A percentile compares a stretch with the other conserved stretches of the same genome.
phyloP scores from a whole-genome alignment of 352 stramenopile species.

The Aphanomyces invadans region DNA sequence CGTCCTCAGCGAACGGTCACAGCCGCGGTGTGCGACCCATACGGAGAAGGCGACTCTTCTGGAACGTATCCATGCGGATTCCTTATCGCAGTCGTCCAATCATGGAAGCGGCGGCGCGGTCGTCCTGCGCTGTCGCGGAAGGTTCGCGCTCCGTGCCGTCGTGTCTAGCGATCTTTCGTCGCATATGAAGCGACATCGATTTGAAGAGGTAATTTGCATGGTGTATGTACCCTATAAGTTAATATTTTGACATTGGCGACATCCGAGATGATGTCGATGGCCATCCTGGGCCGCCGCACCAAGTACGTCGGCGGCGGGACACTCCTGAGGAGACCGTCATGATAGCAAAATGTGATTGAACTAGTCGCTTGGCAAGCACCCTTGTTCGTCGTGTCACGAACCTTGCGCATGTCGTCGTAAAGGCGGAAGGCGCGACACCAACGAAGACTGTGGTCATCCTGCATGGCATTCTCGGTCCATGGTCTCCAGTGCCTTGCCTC shows the following conservation, averaged over 20 bases:
- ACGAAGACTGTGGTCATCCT: constrained; percentile 71
- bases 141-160: background rate
- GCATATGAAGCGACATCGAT: background rate
- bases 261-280: background rate
- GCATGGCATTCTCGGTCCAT: constrained; percentile 69
- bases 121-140: background rate
- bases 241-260: background rate
- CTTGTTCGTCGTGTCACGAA: background rate
- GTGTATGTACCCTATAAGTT: background rate
- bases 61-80: too few species aligned
- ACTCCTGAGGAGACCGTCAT: too few species aligned
- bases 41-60: too few species aligned
- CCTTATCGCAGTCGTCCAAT: too few species aligned
- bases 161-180: background rate
- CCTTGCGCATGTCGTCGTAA: background rate
- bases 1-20: too few species aligned
- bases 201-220: background rate
- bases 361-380: background rate
- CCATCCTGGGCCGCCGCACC: background rate
- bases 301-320: background rate
- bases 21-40: too few species aligned
- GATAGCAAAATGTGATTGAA: too few species aligned
- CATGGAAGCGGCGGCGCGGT: background rate
- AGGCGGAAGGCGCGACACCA: constrained; percentile 15
- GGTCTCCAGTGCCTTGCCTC: background rate